Base-by-base conservation (phyloP, 306 rosid genomes). In the Hippophae rhamnoides region DNA sequence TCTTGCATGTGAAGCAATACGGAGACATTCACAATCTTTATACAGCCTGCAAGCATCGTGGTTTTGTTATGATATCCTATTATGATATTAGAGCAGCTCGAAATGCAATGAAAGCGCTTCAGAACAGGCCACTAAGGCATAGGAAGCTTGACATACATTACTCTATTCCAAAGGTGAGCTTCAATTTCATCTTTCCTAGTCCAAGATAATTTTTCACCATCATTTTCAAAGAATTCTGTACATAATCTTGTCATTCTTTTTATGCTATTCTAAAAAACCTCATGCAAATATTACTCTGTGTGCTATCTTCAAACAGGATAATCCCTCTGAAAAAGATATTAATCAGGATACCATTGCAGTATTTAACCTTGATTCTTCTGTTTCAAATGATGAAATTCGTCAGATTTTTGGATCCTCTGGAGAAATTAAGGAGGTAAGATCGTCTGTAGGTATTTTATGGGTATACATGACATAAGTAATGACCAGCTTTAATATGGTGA, bases 21-120 rank as follows among this genome's bases (percentile, higher is more conserved):
- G 80, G 80, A 66, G 80, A 71, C 50, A 71, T 76, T 42, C 64
- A 48, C 44, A 71, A 76, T 42, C 76, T 71, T 14, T 76, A 76
- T 63, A 76, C 80, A 52, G 70, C 76, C 61, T 76, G 76, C 76
- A 76, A 71, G 65, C 80, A 76, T 62, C 80, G 76, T 18, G 80
- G 80, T 38, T 76, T 76, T 76, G 80, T 71, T 63, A 76, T 76
- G 80, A 76, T 76, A 52, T 76, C 80, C 54, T 76, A 71, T 42
- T 76, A 71, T 70, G 80, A 76, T 54, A 71, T 71, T 53, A 71
- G 80, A 63, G 76, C 73, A 42, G 67, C 80, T 41, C 23, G 64
- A 13, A 76, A 66, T 58, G 80, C 80, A 3, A 76, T 71, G 80
- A 76, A 66, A 57, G 43, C 73, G 52, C 73, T 76, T 25, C 80